Evolutionary conservation across 1,139 yeast species (phyloP).

Genomic region (Suhomyces chickasaworum): DNA sequence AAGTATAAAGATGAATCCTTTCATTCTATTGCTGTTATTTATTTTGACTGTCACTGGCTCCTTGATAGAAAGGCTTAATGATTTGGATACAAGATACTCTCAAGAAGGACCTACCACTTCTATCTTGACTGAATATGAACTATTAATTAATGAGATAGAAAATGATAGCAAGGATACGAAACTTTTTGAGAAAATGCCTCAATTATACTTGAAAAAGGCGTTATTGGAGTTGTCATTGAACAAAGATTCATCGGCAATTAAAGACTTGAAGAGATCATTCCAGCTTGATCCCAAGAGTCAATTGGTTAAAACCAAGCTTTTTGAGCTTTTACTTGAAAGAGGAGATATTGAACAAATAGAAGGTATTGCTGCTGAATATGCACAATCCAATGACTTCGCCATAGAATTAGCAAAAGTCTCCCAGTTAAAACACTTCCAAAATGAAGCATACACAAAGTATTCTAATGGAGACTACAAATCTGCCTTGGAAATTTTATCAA

Average conservation of each 20-base stretch:
- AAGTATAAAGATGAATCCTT: constrained; percentile 5
- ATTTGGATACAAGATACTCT: constrained; percentile 16
- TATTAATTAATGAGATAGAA: constrained; percentile 20
- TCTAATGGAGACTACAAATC: constrained; percentile 20
- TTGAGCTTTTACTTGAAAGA: constrained; percentile 46
- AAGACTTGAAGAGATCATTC: constrained; percentile 48
- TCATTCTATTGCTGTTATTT: constrained; percentile 8
- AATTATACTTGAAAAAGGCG: constrained; percentile 55
- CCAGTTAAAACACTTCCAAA: constrained; percentile 22
- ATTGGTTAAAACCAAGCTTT: constrained; percentile 47
- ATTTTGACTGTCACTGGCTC: constrained; percentile 8
- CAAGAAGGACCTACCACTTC: constrained; percentile 30
- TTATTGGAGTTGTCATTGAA: constrained; percentile 53
- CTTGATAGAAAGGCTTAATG: constrained; percentile 9
- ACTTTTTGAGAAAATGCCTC: constrained; percentile 26
- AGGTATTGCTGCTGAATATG: constrained; percentile 10
- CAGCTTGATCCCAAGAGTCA: constrained; percentile 38
- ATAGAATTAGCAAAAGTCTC: constrained; percentile 20
- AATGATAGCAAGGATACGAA: constrained; percentile 2
- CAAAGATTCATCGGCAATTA: constrained; percentile 48
- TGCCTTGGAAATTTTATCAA: constrained; percentile 27
- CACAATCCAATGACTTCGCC: constrained; percentile 14
- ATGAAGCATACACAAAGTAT: constrained; percentile 20
- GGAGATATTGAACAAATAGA: constrained; percentile 37
- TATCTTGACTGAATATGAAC: constrained; percentile 29